Evolutionary conservation across 768 basidiomycete species (phyloP).

Genomic region (Suillus fuscotomentosus): DNA sequence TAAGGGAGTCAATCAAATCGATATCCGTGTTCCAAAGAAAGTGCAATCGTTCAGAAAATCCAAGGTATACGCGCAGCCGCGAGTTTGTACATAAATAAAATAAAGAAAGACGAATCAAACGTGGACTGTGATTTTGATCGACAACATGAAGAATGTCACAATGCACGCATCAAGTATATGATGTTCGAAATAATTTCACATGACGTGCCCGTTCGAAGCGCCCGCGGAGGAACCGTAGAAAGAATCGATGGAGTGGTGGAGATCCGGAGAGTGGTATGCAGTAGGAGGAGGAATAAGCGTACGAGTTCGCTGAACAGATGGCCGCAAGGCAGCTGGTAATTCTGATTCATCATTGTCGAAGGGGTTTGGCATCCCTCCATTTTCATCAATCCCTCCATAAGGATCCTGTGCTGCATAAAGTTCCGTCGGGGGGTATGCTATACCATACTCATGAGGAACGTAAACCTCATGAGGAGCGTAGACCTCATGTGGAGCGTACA

Average conservation of each 20-base stretch:
- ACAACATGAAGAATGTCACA: conserved; percentile 1
- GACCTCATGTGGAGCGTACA: conserved; percentile 19
- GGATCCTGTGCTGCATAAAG: conserved; percentile 21
- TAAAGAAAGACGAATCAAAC: background rate
- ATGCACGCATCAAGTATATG: background rate
- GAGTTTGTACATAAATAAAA: background rate
- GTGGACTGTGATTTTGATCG: conserved; percentile 1
- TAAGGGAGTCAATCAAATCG: background rate
- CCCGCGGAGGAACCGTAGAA: conserved; percentile 17
- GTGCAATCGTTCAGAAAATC: background rate
- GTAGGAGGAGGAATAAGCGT: conserved; percentile 5
- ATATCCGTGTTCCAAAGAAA: background rate
- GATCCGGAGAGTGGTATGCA: conserved; percentile 2
- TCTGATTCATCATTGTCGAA: conserved; percentile 8
- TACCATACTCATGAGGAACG: conserved; percentile 17
- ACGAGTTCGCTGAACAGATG: conserved; percentile 9
- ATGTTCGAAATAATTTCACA: background rate
- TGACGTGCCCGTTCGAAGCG: background rate
- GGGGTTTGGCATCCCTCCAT: conserved; percentile 16
- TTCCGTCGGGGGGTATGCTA: conserved; percentile 28
- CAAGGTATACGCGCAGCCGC: background rate
- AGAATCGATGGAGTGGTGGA: conserved; percentile 28
- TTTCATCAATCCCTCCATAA: conserved; percentile 12
- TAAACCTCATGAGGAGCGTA: conserved; percentile 10
- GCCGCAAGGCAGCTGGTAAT: conserved; percentile 16